Percentiles rank a stretch among this genome's conserved stretches.
These are phyloP conservation scores for Fusarium penzigii DNA, from an alignment of 2,329 filamentous ascomycete genomes.

Conservation along the genomic window DNA sequence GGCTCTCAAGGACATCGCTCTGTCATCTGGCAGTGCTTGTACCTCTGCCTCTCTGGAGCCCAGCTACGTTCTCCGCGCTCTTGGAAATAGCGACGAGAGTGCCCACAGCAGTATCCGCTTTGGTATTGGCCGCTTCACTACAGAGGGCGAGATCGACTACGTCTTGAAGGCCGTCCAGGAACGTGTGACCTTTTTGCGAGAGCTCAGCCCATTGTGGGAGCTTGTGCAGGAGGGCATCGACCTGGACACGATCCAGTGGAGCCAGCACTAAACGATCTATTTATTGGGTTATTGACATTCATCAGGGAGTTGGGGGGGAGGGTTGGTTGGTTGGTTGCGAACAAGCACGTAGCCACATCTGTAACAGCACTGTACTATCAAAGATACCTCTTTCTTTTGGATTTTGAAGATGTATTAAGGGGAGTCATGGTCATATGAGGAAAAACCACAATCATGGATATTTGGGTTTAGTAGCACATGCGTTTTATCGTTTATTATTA, in stretches of 20 bases:
- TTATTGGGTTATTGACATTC: background rate
- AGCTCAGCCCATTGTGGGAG: slow-evolving; percentile 96
- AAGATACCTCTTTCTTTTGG: slow-evolving; percentile 34
- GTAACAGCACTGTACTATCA: slow-evolving; percentile 38
- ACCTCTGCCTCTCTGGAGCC: slow-evolving; percentile 96
- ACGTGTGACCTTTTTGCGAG: slow-evolving; percentile 87
- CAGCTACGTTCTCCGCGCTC: slow-evolving; percentile 89
- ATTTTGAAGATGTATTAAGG: slow-evolving; percentile 21
- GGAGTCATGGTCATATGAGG: slow-evolving; percentile 25
- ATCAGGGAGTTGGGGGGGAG: slow-evolving; percentile 12
- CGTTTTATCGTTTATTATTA: no score
- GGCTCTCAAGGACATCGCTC: slow-evolving; percentile 96
- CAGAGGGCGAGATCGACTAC: slow-evolving; percentile 93
- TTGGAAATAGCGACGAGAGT: slow-evolving; percentile 96
- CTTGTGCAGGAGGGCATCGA: slow-evolving; percentile 96
- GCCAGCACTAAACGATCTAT: slow-evolving; percentile 70
- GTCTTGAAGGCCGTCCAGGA: slow-evolving; percentile 92
- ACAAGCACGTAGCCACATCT: slow-evolving; percentile 26
- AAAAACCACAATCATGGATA: slow-evolving; percentile 16
- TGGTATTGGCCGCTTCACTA: slow-evolving; percentile 95
- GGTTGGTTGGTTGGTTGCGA: slow-evolving; percentile 19
- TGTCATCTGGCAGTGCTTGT: slow-evolving; percentile 95
- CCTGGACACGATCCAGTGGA: slow-evolving; percentile 96
- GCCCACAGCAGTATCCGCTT: slow-evolving; percentile 98
- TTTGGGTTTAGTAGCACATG: slow-evolving; percentile 7